A percentile compares a stretch with the other conserved stretches of the same genome.
phyloP scores from a whole-genome alignment of 352 stramenopile genomes.

The Phytophthora pisi region DNA sequence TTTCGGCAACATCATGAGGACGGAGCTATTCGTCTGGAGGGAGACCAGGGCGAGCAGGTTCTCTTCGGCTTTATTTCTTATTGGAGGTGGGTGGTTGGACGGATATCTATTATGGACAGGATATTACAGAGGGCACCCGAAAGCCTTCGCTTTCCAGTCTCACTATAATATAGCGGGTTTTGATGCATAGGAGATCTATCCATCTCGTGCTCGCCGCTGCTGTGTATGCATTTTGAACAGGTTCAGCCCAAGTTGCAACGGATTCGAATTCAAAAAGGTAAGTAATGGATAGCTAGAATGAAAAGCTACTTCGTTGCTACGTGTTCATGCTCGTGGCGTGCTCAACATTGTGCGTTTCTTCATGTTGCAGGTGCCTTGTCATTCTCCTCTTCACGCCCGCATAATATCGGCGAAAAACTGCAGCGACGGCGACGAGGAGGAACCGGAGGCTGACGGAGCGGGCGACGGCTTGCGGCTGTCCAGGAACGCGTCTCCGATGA shows the following conservation, averaged over 20 bases:
- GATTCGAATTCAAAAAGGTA: not conserved
- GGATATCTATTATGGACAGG: constrained; percentile 36
- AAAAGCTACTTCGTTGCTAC: not conserved
- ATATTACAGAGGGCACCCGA: constrained; percentile 25
- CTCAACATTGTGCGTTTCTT: not conserved
- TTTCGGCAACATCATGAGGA: constrained; percentile 43
- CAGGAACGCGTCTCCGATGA: constrained; percentile 1
- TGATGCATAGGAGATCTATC: constrained; percentile 10
- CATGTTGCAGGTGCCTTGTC: not conserved
- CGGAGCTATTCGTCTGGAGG: constrained; percentile 15
- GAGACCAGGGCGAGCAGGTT: not conserved
- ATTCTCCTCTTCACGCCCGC: not conserved
- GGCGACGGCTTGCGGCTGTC: constrained; percentile 4
- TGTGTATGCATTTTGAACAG: not conserved
- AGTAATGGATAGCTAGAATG: not conserved
- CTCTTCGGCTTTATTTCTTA: constrained; percentile 34
- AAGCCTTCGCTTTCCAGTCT: constrained; percentile 22
- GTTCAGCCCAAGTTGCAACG: not conserved
- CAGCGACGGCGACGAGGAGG: constrained; percentile 23
- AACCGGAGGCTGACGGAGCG: constrained; percentile 1
- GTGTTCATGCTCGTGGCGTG: not conserved
- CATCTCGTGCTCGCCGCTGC: not conserved
- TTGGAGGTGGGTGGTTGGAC: constrained; percentile 21
- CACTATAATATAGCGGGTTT: constrained; percentile 41
- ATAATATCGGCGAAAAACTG: constrained; percentile 16